Conservation (phyloP, 73 alveolate species). For the Symbiodinium pilosum region DNA sequence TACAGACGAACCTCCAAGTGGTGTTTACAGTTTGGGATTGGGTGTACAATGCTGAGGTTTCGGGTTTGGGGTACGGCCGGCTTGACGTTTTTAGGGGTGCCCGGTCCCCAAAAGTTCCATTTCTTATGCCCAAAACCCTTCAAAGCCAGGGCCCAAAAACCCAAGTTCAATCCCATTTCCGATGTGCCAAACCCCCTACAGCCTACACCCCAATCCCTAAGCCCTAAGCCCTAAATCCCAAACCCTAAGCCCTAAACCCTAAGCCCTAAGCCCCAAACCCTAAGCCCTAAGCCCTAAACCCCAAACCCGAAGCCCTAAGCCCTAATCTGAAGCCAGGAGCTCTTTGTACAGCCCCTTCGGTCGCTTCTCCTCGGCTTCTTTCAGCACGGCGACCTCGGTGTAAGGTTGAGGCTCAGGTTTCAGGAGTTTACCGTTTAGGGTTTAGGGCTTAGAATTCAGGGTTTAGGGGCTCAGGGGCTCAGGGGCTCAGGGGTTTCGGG, state of each 20-base stretch:
- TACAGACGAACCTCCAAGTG: no score
- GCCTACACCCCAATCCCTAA: neutral
- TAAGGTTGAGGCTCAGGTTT: neutral
- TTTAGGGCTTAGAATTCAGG: neutral
- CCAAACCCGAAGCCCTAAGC: no score
- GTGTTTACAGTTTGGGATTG: no score
- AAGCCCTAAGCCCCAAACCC: neutral
- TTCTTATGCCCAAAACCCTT: neutral
- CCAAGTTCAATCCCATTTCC: no score
- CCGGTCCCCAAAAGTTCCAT: no score
- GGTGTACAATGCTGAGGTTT: no score
- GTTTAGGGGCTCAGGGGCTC: neutral
- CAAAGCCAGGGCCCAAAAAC: no score
- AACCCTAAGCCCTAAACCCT: neutral
- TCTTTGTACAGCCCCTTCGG: constrained; percentile 72
- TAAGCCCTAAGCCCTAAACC: neutral
- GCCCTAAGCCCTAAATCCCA: neutral
- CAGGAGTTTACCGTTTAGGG: neutral
- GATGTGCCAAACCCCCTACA: no score
- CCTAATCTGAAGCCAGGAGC: neutral
- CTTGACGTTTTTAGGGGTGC: no score
- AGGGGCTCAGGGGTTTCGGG: neutral
- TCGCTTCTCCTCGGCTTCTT: constrained; percentile 65
- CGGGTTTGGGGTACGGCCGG: no score
- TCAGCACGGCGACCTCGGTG: constrained; percentile 52